Percentiles rank a stretch among this genome's conserved stretches.
Conservation (phyloP, 805 yeast genomes). For the Ogataea parapolymorpha region DNA sequence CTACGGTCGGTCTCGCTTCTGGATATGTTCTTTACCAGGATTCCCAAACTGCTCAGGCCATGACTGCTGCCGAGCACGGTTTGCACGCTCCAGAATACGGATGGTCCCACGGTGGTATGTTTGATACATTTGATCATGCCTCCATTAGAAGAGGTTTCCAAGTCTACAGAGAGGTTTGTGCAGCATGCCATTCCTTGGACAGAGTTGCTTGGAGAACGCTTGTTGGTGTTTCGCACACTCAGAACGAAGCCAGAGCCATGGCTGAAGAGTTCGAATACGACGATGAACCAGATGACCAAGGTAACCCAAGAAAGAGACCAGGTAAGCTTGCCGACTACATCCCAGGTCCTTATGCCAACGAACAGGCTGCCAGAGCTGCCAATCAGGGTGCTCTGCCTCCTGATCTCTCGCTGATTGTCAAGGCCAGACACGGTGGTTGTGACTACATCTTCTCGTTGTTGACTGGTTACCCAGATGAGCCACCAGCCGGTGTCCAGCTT, state of each 20-base stretch:
- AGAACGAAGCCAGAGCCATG: constrained; percentile 85
- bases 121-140: constrained; percentile 88
- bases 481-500: constrained; percentile 94
- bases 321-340: constrained; percentile 96
- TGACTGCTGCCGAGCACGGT: constrained; percentile 99
- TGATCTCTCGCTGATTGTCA: constrained; percentile 92
- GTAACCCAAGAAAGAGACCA: constrained; percentile 95
- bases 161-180: constrained; percentile 98
- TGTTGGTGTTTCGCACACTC: constrained; percentile 94
- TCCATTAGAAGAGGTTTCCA: constrained; percentile 98
- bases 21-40: constrained; percentile 81
- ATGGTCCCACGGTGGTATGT: constrained; percentile 94
- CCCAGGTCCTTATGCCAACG: constrained; percentile 95
- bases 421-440: constrained; percentile 98
- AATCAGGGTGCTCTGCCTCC: constrained; percentile 99
- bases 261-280: constrained; percentile 97
- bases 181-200: constrained; percentile 96
- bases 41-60: constrained; percentile 83
- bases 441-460: constrained; percentile 93
- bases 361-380: constrained; percentile 99
- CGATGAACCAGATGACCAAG: constrained; percentile 94
- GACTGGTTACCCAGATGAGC: constrained; percentile 98
- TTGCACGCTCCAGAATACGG: constrained; percentile 89
- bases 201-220: constrained; percentile 98
- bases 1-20: constrained; percentile 74